A percentile compares a stretch with the other conserved stretches of the same genome.
phyloP scores from a whole-genome alignment of 139 green algal species.

The Penium margaritaceum region DNA sequence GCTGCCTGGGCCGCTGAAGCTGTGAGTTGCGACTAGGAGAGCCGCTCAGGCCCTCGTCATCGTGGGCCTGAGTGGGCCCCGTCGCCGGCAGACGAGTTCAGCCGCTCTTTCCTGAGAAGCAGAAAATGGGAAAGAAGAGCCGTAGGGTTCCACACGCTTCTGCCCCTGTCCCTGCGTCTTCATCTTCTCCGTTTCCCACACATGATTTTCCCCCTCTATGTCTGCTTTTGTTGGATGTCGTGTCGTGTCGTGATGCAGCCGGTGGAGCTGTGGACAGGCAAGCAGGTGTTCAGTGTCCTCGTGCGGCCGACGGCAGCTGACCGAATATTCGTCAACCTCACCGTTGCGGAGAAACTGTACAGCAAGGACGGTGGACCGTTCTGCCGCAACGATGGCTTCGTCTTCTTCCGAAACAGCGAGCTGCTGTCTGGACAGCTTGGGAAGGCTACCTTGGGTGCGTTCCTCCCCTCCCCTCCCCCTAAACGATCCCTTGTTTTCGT shows the following conservation, averaged over 20 bases:
- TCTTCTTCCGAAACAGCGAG: constrained; percentile 82
- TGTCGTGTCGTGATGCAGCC: constrained; percentile 63
- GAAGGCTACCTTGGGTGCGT: constrained; percentile 76
- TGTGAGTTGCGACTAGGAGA: too few relatives aligned
- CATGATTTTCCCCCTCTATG: background rate
- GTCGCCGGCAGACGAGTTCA: too few relatives aligned
- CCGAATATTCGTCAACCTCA: constrained; percentile 76
- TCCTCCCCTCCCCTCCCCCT: too few relatives aligned
- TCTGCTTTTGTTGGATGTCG: background rate
- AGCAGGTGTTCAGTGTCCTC: constrained; percentile 86
- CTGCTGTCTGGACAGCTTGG: constrained; percentile 69
- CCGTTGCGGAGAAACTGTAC: constrained; percentile 82
- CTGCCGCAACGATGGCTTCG: constrained; percentile 78
- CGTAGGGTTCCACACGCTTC: too few relatives aligned
- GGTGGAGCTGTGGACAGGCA: constrained; percentile 93
- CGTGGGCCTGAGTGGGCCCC: too few relatives aligned
- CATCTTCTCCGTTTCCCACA: background rate
- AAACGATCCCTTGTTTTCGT: too few relatives aligned
- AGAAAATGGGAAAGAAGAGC: too few relatives aligned
- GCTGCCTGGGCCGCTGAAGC: too few relatives aligned
- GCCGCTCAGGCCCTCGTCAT: too few relatives aligned
- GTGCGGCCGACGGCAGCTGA: constrained; percentile 50
- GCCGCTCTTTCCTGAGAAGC: too few relatives aligned
- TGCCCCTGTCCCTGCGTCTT: too few relatives aligned
- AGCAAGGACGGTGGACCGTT: constrained; percentile 68